Base-by-base conservation (phyloP, 164 flowering plant species). In the Santalum album region DNA sequence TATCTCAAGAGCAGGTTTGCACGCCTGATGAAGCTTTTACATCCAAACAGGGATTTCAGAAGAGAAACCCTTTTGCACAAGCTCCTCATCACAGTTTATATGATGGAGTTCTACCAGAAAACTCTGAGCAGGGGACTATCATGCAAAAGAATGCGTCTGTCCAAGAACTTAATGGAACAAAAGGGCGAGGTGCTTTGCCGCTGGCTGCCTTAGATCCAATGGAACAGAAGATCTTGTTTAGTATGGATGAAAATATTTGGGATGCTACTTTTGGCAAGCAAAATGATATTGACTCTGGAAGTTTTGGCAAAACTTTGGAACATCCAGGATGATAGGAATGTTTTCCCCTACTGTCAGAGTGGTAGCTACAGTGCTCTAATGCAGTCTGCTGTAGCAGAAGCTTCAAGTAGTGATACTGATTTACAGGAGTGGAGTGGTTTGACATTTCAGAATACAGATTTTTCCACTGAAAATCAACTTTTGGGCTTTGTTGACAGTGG, bases 351-450 rank as follows among this genome's bases (percentile, higher is more conserved):
- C 34, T n/a, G 77, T 49, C 91, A 84, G 51, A 75, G 89, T 77
- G 95, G 92, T 46, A 83, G 82, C 51, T 87, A 94, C 94, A 90
- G 96, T 72, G 97, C 97, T 45, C 84, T 90, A 25, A 90, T 87
- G 95, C 96, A 87, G 69, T 87, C 98, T 61, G 96, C 96, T 61
- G 81, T 86, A 12, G 92, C 81, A 49, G 98, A 87, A 73, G 58
- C 96, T 53, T 83, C 96, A 25, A 80, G 86, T 62, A 69, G 75
- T 64, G 91, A 83, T 49, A 72, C 78, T 15, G 94, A 83, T 58
- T 0, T 62, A 46, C 92, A 81, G 63, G 87, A 80, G 56, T 83
- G 86, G 96, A 83, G 81, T 80, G 87, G 95, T 39, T 68, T 86
- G 64, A 78, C 79, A 63, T 75, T 69, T 58, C 91, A 76, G 61